Evolutionary conservation across 2,329 filamentous ascomycete genomes (phyloP).

Genomic region (Arthrobotrys sinensis): DNA sequence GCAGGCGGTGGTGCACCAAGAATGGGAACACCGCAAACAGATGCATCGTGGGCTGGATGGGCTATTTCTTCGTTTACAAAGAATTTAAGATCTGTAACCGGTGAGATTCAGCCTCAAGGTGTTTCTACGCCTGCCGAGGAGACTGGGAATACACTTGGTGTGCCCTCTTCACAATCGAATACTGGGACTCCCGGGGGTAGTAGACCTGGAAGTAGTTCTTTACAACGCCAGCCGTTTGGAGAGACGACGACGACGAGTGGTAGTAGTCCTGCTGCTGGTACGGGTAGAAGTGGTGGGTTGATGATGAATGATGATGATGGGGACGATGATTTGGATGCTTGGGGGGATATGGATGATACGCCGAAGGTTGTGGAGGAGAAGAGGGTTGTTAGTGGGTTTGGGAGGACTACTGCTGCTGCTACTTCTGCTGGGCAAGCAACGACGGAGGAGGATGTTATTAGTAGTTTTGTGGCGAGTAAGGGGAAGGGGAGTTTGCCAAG

Average conservation of each 20-base stretch:
- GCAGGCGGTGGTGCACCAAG: conserved; percentile 73
- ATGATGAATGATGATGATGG: conserved; percentile 72
- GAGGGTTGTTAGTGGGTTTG: conserved; percentile 68
- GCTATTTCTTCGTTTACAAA: conserved; percentile 99
- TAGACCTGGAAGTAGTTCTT: conserved; percentile 69
- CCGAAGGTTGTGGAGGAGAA: conserved; percentile 71
- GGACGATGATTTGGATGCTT: conserved; percentile 79
- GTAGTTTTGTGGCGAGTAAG: conserved; percentile 86
- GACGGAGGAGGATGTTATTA: conserved; percentile 90
- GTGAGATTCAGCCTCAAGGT: conserved; percentile 79
- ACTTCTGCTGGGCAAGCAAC: conserved; percentile 46
- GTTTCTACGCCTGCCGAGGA: conserved; percentile 70
- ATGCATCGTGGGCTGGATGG: conserved; percentile 91
- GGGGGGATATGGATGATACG: conserved; percentile 77
- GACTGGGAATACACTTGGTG: conserved; percentile 67
- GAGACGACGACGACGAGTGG: too few relatives aligned
- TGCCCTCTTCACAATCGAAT: conserved; percentile 65
- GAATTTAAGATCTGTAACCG: conserved; percentile 85
- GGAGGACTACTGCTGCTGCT: conserved; percentile 64
- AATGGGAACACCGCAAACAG: conserved; percentile 83
- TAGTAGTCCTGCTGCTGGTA: conserved; percentile 65
- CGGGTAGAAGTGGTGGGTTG: conserved; percentile 69
- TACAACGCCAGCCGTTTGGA: conserved; percentile 75
- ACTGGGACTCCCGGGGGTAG: conserved; percentile 62
- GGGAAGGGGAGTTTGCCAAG: conserved; percentile 86